Evolutionary conservation across 768 basidiomycete genomes (phyloP), one percentile per base, ranked within the genome.

Genomic region (Trametes cingulata): DNA sequence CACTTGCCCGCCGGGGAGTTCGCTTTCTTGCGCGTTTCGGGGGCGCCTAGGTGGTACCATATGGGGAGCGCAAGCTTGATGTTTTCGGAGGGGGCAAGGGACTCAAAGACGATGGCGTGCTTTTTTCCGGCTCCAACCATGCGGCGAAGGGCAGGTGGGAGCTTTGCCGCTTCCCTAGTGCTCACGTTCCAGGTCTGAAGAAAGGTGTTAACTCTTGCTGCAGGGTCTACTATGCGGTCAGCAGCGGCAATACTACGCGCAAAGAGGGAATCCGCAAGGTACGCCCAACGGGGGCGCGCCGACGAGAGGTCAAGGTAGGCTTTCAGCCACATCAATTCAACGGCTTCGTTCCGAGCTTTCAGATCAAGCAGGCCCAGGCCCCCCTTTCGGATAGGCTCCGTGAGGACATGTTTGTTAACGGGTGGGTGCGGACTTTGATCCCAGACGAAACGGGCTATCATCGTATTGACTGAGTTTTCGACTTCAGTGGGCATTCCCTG

Each of bases 101-200:
- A n/a, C n/a, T n/a, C n/a, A n/a, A n/a, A n/a, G n/a, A n/a, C n/a
- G n/a, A n/a, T n/a, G n/a, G n/a, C n/a, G n/a, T n/a, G n/a, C n/a
- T n/a, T n/a, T n/a, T n/a, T n/a, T n/a, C n/a, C n/a, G n/a, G n/a
- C n/a, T n/a, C n/a, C n/a, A n/a, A n/a, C n/a, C n/a, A n/a, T n/a
- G n/a, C n/a, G n/a, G n/a, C n/a, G n/a, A n/a, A n/a, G n/a, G n/a
- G n/a, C n/a, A n/a, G n/a, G n/a, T n/a, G n/a, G n/a, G n/a, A n/a
- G n/a, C n/a, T 59, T 57, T 2, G 46, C n/a, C 35, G 56, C 20
- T 35, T 15, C 15, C 15, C 29, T 25, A 1, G 25, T 12, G 0
- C 40, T 20, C 15, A 49, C 47, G n/a, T 12, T 50, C 67, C 65
- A 68, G 0, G 10, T 52, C 7, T 63, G 67, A 0, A 68, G 54